A percentile compares a stretch with the other conserved stretches of the same genome.
These are phyloP conservation scores for Orbilia quercus DNA, from an alignment of 2,329 filamentous ascomycete species.

Conservation along the genomic window DNA sequence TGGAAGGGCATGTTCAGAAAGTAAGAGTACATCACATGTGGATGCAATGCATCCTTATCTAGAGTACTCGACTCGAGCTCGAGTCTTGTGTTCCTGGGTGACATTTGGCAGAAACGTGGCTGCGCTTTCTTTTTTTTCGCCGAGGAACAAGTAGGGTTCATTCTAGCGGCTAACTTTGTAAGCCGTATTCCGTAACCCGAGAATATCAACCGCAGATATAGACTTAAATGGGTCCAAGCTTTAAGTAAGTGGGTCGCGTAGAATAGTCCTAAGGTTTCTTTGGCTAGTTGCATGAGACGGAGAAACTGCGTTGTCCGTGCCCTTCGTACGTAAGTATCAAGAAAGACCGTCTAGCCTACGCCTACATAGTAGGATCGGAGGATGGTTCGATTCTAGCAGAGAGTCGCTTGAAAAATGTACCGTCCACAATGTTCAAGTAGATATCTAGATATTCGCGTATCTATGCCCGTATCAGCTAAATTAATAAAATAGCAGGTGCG, in stretches of 20 bases:
- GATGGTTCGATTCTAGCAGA: too few relatives aligned
- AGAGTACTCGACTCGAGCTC: too few relatives aligned
- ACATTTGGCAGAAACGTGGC: slow-evolving; percentile 16
- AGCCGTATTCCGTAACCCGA: slow-evolving; percentile 16
- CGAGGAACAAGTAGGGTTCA: slow-evolving; percentile 10
- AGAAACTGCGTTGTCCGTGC: slow-evolving; percentile 43
- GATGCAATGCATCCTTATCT: too few relatives aligned
- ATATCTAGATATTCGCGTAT: too few relatives aligned
- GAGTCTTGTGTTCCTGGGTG: slow-evolving; percentile 26
- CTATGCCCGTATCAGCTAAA: too few relatives aligned
- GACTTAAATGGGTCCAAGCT: slow-evolving; percentile 48
- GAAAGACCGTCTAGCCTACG: too few relatives aligned
- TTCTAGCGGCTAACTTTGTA: slow-evolving; percentile 31
- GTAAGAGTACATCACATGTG: slow-evolving; percentile 6
- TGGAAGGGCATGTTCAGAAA: slow-evolving; percentile 22
- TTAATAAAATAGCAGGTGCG: too few relatives aligned
- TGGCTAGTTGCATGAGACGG: slow-evolving; percentile 9
- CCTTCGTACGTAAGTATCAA: slow-evolving; percentile 1
- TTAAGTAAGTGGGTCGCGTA: slow-evolving; percentile 40
- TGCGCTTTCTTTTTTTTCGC: slow-evolving; percentile 5
- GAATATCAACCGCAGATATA: slow-evolving; percentile 30
- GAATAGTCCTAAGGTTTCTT: slow-evolving; percentile 17
- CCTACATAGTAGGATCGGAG: slow-evolving; percentile 3
- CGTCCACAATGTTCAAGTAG: neutral
- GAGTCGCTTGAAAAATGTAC: slow-evolving; percentile 9